Base-by-base conservation (phyloP, 2,329 filamentous ascomycete genomes). In the Fusarium subglutinans region DNA sequence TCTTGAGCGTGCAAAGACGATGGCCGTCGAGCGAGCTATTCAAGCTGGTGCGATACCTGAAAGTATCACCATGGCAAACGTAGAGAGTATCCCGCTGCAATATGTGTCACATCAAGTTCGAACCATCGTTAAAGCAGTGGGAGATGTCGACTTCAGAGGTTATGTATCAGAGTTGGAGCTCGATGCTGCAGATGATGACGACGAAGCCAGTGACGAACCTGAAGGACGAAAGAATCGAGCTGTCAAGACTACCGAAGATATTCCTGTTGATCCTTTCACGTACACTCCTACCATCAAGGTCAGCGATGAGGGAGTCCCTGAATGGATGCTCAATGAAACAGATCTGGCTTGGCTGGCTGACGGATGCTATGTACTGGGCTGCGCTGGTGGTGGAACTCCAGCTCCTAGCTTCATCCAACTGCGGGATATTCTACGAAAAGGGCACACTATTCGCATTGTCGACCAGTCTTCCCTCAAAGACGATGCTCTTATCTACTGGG, bases 281-380 rank as follows among this genome's bases (percentile, higher is more conserved):
- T 59, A 59, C 3, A 37, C 6, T 6, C 61, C 61, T 7, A 63
- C 59, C 5, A 62, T 62, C 7, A 38, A 28, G 17, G 15, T 30
- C 20, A 62, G 17, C 12, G 1, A 12, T 0, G 6, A 24, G 15
- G 38, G 28, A 6, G 6, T 37, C 0, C 24, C 48, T 7, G 48
- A 62, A 4, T 62, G 48, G 59, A n/a, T 62, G 24, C 59, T 62
- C 20, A 62, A 37, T 3, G 50, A 62, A n/a, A 56, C 30, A 2
- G 61, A 63, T 14, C 18, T 63, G 5, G 43, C 30, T 22, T 63
- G 54, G 53, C 8, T 63, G 10, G 61, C 54, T 6, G 61, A 59
- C 1, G 61, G 61, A 14, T 58, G 53, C 1, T 63, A 63, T 7
- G 53, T 63, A 1, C 30, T 63, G 10, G 61, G 61, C 3, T 63